Evolutionary conservation across 345 rosid genomes (phyloP), one percentile per base, ranked within the genome.

Genomic region (Acer negundo): DNA sequence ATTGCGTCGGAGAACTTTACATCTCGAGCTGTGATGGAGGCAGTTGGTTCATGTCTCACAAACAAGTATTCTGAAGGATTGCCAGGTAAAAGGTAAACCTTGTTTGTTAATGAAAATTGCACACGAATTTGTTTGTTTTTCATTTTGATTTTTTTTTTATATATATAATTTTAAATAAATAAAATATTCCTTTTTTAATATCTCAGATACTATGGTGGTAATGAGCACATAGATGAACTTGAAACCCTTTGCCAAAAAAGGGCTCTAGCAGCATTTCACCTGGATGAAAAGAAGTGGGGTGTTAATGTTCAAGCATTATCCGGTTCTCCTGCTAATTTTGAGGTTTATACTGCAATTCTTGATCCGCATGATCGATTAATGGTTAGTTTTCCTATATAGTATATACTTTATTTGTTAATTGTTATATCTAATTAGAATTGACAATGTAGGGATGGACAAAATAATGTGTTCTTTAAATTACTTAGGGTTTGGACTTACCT

Each of bases 291-390:
- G 11, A 87, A 90, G 75, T 95, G 99, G 99, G 98, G 97, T 8
- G 97, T 95, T 55, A 95, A 95, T 79, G 98, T 92, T 77, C 99
- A 95, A 77, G 97, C 98, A 12, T 85, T 95, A 81, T 95, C 99
- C 67, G 97, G 99, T 53, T 95, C 98, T 20, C 98, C 99, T 78
- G 99, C 99, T 53, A 95, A 95, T 82, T 93, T 93, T 84, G 99
- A 88, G 81, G 98, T 93, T 80, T 95, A 95, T 78, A 95, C 98
- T 56, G 98, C 99, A 38, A 67, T 95, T 79, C 90, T 95, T 59
- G 89, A 78, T 4, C 98, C 98, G n/a, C 96, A 92, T 81, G 99
- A 93, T 79, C 87, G 96, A 9, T 88, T 93, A 80, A 95, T 95
- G 99, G 96, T 93, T 73, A 83, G 44, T 58, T 66, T 44, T 47